Conservation (phyloP, 768 basidiomycete species). For the Fibroporia radiculosa region DNA sequence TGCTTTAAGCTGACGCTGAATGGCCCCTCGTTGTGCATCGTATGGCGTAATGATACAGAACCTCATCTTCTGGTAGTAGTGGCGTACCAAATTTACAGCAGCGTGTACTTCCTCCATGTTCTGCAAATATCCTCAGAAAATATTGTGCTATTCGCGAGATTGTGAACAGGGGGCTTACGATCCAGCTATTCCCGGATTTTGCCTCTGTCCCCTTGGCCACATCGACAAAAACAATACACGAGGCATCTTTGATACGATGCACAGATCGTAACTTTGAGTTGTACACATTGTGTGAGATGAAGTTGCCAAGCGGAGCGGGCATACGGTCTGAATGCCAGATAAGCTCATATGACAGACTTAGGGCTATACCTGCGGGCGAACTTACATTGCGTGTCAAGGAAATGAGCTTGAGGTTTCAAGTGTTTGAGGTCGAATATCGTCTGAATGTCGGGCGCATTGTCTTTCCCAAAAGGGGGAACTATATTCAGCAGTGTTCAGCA, state of each 20-base stretch:
- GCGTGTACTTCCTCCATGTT: slow-evolving; percentile 34
- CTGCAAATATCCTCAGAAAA: no score
- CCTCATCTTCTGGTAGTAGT: slow-evolving; percentile 29
- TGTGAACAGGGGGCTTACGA: slow-evolving; percentile 21
- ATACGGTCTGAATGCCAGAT: slow-evolving; percentile 36
- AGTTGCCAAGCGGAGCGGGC: slow-evolving; percentile 39
- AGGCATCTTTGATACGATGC: slow-evolving; percentile 26
- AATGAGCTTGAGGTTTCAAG: slow-evolving; percentile 24
- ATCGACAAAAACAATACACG: slow-evolving; percentile 40
- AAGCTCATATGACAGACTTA: not conserved
- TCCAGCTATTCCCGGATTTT: slow-evolving; percentile 35
- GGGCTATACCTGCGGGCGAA: not conserved
- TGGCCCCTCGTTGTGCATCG: slow-evolving; percentile 41
- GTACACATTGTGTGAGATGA: slow-evolving; percentile 42
- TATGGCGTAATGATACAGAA: slow-evolving; percentile 49
- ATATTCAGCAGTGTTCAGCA: not conserved
- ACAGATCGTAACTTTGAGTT: slow-evolving; percentile 28
- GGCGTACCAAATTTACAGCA: slow-evolving; percentile 33
- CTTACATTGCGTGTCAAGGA: slow-evolving; percentile 43
- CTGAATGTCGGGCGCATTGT: slow-evolving; percentile 28
- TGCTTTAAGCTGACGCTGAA: slow-evolving; percentile 28
- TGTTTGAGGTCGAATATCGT: slow-evolving; percentile 43
- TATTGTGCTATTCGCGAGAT: not conserved
- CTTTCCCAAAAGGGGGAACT: slow-evolving; percentile 49
- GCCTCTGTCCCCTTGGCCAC: slow-evolving; percentile 30